Evolutionary conservation across 768 basidiomycete genomes (phyloP).

Genomic region (Atractiella rhizophila): DNA sequence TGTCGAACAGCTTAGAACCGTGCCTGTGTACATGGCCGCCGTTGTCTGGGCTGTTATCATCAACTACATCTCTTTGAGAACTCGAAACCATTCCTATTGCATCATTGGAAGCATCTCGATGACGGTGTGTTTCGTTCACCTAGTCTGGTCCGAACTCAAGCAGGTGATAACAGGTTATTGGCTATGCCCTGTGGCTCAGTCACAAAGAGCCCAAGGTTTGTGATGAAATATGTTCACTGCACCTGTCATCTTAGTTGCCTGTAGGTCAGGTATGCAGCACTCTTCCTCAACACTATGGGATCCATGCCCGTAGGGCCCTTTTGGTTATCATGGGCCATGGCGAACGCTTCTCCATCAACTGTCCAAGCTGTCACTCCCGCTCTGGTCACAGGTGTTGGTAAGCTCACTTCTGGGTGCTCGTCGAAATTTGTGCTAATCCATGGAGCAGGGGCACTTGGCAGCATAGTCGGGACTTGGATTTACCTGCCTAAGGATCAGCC

Average conservation of each 20-base stretch:
- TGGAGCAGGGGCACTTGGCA: neutral
- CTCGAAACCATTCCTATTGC: slow-evolving; percentile 33
- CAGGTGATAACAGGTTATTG: too few species aligned
- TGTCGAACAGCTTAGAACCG: slow-evolving; percentile 48
- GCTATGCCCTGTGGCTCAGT: slow-evolving; percentile 4
- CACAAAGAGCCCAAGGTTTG: too few species aligned
- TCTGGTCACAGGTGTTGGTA: slow-evolving; percentile 2
- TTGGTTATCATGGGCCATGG: neutral
- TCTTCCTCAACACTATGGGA: slow-evolving; percentile 13
- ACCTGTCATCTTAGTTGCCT: slow-evolving; percentile 7
- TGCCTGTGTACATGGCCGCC: slow-evolving; percentile 53
- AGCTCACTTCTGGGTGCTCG: neutral
- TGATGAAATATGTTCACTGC: too few species aligned
- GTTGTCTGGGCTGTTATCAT: slow-evolving; percentile 36
- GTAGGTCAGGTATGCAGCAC: slow-evolving; percentile 10
- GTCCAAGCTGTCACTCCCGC: slow-evolving; percentile 1
- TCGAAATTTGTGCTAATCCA: neutral
- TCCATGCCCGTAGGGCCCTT: neutral
- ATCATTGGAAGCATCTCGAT: slow-evolving; percentile 10
- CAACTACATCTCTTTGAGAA: slow-evolving; percentile 38
- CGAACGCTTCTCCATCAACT: slow-evolving; percentile 1
- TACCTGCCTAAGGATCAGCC: slow-evolving; percentile 6
- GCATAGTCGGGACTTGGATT: slow-evolving; percentile 5
- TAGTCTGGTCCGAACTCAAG: too few species aligned
- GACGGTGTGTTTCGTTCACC: too few species aligned